These are phyloP conservation scores for Fusarium drepaniforme DNA, from an alignment of 2,329 filamentous ascomycete species.

Conservation along the genomic window DNA sequence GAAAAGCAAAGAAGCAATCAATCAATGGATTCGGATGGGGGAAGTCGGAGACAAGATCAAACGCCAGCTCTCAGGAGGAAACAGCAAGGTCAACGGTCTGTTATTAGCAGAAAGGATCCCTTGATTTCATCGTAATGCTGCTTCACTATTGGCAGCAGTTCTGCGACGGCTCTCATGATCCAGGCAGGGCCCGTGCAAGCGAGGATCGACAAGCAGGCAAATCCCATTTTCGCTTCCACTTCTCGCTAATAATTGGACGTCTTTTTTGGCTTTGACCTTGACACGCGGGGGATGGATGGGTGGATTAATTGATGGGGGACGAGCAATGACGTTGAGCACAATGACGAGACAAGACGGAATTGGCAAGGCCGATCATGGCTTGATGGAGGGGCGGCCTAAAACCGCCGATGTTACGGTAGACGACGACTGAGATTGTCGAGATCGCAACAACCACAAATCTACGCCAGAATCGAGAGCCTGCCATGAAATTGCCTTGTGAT, in stretches of 20 bases:
- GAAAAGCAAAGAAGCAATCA: constrained; percentile 36
- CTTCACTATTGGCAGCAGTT: background rate
- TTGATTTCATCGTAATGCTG: background rate
- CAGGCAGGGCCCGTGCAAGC: constrained; percentile 4
- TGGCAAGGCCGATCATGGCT: constrained; percentile 5
- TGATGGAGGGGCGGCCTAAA: constrained; percentile 22
- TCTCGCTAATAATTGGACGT: constrained; percentile 1
- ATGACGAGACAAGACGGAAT: constrained; percentile 24
- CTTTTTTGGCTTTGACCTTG: constrained; percentile 3
- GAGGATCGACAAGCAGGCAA: background rate
- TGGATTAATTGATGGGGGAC: constrained; percentile 3
- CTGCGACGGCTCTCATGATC: constrained; percentile 20
- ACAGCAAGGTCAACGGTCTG: background rate
- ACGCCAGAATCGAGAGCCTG: constrained; percentile 1
- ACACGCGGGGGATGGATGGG: constrained; percentile 5
- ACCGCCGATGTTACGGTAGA: constrained; percentile 22
- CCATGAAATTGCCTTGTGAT: background rate
- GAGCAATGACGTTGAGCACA: constrained; percentile 30
- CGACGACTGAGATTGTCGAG: background rate
- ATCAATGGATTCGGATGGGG: constrained; percentile 2
- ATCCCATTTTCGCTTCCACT: background rate
- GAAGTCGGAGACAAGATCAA: constrained; percentile 1
- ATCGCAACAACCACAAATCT: background rate
- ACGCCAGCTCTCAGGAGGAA: background rate
- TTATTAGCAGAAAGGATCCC: background rate